Base-by-base conservation (phyloP, 331 rosid species). In the Malus hybrid region DNA sequence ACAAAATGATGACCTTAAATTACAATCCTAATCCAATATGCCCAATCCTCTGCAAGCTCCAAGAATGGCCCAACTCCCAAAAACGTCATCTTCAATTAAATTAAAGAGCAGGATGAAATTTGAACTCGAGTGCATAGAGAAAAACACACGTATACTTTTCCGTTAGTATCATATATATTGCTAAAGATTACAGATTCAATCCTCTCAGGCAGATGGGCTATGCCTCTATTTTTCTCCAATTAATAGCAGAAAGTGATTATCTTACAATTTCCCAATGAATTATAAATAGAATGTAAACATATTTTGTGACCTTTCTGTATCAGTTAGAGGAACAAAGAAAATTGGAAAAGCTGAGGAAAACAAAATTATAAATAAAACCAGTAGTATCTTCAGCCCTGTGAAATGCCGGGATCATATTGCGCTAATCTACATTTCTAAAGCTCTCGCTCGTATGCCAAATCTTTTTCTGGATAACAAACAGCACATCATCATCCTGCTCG, bases 391-490 rank as follows among this genome's bases (percentile, higher is more conserved):
- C 28, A 7, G 33, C 46, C 65, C 10, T 39, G 66, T 24, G 74
- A 50, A 57, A 7, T 42, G 61, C 69, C 67, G 36, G 69, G 42
- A 68, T 27, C 68, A 57, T 68, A 68, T 42, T 11, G 44, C 9
- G 65, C 36, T 82, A 85, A 57, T 85, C 89, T n/a, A 74, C 61
- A 36, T 66, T 80, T 72, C 86, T 70, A 24, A 85, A 54, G 76
- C 89, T 85, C 76, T 85, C 89, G 13, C 89, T 85, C 9, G 89
- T 85, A 65, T 77, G 86, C 89, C 86, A 85, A 46, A 82, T 57
- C 81, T 82, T 85, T 81, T 85, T 85, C 76, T 82, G 89, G 71
- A 85, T 24, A 16, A 85, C 61, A 7, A 85, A 71, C 46, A 85
- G 83, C 7, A 42, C 74, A 8, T 79, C 86, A 19, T 85, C 79